These are phyloP conservation scores for Colletotrichum tropicicola DNA, from an alignment of 2,329 filamentous ascomycete genomes.

Conservation along the genomic window DNA sequence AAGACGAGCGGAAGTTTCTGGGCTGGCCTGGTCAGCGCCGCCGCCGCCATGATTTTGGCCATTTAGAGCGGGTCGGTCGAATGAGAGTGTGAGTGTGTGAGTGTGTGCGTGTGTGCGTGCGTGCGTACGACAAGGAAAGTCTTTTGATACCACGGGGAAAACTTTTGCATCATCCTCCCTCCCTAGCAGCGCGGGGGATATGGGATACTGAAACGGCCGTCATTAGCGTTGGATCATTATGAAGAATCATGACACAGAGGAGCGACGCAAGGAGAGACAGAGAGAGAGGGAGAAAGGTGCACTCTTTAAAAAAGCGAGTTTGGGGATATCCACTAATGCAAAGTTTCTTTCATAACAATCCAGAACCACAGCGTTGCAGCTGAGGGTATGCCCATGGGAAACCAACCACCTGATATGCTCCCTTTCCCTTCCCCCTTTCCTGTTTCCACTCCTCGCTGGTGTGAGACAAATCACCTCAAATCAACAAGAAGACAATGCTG, in stretches of 20 bases:
- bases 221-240: background rate
- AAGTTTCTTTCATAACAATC: background rate
- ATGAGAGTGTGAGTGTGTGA: background rate
- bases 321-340: slow-evolving; percentile 26
- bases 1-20: background rate
- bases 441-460: background rate
- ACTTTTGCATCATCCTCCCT: background rate
- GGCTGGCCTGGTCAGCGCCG: slow-evolving; percentile 14
- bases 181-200: background rate
- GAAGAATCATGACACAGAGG: slow-evolving; percentile 5
- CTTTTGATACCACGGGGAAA: background rate
- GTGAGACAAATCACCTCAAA: background rate
- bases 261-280: background rate
- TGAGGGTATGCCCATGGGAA: background rate
- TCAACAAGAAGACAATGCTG: background rate
- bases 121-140: background rate
- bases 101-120: background rate
- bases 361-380: background rate
- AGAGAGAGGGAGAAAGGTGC: too few relatives aligned
- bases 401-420: background rate
- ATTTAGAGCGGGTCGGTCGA: background rate
- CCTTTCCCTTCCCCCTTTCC: background rate
- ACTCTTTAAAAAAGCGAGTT: slow-evolving; percentile 6
- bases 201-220: slow-evolving; percentile 1
- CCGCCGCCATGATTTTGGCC: background rate